Evolutionary conservation across 2,329 filamentous ascomycete species (phyloP).

Genomic region (Trichoderma sp.): DNA sequence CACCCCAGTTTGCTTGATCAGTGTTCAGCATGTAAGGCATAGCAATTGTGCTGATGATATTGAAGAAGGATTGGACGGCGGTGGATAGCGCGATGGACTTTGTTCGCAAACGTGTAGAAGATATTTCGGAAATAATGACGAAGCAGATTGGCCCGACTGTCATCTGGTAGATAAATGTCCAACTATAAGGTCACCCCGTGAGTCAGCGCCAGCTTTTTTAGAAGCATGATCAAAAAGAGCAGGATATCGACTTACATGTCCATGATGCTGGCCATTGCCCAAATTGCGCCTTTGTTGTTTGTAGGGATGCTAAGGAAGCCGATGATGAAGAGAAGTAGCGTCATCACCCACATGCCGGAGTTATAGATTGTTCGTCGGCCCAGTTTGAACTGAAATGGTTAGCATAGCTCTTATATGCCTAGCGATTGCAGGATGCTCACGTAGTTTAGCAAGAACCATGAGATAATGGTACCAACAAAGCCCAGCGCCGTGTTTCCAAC

Average conservation of each 20-base stretch:
- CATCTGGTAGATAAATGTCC: constrained; percentile 48
- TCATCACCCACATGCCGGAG: constrained; percentile 35
- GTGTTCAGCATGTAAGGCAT: constrained; percentile 42
- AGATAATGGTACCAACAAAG: constrained; percentile 47
- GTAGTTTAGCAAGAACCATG: constrained; percentile 47
- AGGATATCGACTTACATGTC: constrained; percentile 36
- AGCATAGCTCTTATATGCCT: not conserved
- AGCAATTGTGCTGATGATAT: constrained; percentile 36
- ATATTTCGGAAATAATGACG: constrained; percentile 47
- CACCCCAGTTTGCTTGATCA: constrained; percentile 39
- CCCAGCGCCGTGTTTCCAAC: constrained; percentile 48
- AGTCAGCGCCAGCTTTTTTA: not conserved
- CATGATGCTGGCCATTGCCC: constrained; percentile 46
- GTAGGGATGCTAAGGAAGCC: constrained; percentile 46
- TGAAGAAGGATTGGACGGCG: constrained; percentile 35
- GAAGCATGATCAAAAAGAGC: not conserved
- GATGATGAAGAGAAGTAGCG: constrained; percentile 47
- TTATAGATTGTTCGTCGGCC: constrained; percentile 49
- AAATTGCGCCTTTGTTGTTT: constrained; percentile 40
- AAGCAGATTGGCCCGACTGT: constrained; percentile 49
- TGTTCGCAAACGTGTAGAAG: constrained; percentile 41
- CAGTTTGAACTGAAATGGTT: constrained; percentile 32
- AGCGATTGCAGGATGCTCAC: constrained; percentile 4
- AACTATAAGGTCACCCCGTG: constrained; percentile 30
- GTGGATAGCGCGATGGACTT: constrained; percentile 41